A percentile compares a stretch with the other conserved stretches of the same genome.
These are phyloP conservation scores for Nannochloropsis salina DNA, from an alignment of 108 stramenopile genomes.

Conservation along the genomic window DNA sequence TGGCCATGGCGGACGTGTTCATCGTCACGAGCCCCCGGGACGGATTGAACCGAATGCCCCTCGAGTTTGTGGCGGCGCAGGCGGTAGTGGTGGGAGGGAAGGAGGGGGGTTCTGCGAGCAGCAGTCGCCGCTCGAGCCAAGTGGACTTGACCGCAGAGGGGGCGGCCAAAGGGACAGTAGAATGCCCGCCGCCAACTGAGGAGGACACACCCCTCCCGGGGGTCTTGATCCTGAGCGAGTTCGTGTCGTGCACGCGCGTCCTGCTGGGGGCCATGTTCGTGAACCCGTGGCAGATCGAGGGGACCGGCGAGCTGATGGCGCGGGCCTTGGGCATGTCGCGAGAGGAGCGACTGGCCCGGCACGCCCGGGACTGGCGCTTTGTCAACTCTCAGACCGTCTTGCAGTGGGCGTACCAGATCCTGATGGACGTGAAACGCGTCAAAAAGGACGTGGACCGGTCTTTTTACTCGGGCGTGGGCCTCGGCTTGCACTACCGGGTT, in stretches of 20 bases:
- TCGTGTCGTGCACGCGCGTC: constrained; percentile 77
- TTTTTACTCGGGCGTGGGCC: constrained; percentile 63
- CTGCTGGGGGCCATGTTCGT: constrained; percentile 80
- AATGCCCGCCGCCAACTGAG: not conserved
- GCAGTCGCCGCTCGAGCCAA: constrained; percentile 14
- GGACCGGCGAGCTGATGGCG: constrained; percentile 44
- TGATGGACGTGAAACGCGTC: constrained; percentile 67
- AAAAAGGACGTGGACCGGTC: constrained; percentile 33
- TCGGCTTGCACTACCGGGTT: constrained; percentile 85
- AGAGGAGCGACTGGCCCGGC: constrained; percentile 39
- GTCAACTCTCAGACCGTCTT: constrained; percentile 84
- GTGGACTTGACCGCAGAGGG: not conserved
- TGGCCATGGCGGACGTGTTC: constrained; percentile 43
- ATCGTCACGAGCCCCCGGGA: constrained; percentile 53
- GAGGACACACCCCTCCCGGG: constrained; percentile 32
- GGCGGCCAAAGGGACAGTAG: not conserved
- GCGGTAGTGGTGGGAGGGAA: not conserved
- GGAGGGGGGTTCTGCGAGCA: constrained; percentile 13
- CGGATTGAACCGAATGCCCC: constrained; percentile 57
- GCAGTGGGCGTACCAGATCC: constrained; percentile 71
- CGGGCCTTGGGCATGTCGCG: constrained; percentile 46
- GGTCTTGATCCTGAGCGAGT: constrained; percentile 57
- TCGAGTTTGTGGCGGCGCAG: constrained; percentile 65
- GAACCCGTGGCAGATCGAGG: constrained; percentile 58
- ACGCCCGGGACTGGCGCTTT: constrained; percentile 65